These are phyloP conservation scores for Stagonosporopsis chrysanthemi DNA, from an alignment of 2,329 filamentous ascomycete species.

Conservation along the genomic window DNA sequence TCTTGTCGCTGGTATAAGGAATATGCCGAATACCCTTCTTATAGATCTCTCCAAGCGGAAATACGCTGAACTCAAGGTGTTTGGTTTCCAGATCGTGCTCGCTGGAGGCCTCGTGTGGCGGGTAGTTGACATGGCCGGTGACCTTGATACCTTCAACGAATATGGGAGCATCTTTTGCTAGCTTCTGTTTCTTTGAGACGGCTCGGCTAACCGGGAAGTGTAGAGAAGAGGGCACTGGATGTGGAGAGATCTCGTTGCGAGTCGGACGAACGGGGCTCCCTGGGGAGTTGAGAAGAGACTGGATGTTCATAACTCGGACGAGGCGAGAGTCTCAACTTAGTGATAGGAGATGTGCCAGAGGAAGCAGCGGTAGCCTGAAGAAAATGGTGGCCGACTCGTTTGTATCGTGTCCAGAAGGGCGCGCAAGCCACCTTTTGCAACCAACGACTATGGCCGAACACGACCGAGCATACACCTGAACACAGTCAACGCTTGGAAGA, in stretches of 20 bases:
- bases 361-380: slow-evolving; percentile 20
- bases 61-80: slow-evolving; percentile 70
- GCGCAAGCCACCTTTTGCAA: not conserved
- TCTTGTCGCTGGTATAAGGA: slow-evolving; percentile 94
- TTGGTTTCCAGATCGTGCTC: slow-evolving; percentile 64
- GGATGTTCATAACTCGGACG: slow-evolving; percentile 47
- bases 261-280: slow-evolving; percentile 11
- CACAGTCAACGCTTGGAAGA: not conserved
- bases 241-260: not conserved
- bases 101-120: slow-evolving; percentile 69
- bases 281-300: slow-evolving; percentile 51
- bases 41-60: slow-evolving; percentile 67
- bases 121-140: slow-evolving; percentile 74
- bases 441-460: slow-evolving; percentile 2
- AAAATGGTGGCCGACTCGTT: slow-evolving; percentile 34
- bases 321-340: slow-evolving; percentile 4
- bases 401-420: slow-evolving; percentile 24
- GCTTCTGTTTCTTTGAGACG: slow-evolving; percentile 58
- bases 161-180: slow-evolving; percentile 69
- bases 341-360: slow-evolving; percentile 10
- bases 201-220: slow-evolving; percentile 14
- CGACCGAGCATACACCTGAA: not conserved
- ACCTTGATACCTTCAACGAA: slow-evolving; percentile 66
- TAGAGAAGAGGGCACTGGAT: slow-evolving; percentile 16
- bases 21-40: slow-evolving; percentile 69